Base-by-base conservation (phyloP, 768 basidiomycete genomes). In the Leccinum truebloodii region DNA sequence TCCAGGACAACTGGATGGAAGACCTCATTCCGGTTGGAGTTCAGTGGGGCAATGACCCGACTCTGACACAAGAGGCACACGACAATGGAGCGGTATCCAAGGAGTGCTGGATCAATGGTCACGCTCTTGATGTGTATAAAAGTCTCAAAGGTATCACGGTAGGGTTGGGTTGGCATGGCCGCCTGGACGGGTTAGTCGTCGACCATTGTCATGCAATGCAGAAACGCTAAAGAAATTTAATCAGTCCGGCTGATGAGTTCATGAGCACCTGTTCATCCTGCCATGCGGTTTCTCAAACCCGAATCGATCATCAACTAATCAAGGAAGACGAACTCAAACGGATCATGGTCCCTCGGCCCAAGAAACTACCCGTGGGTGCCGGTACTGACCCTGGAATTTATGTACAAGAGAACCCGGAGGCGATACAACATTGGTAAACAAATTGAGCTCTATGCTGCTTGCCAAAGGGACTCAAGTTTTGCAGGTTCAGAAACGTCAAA, bases 11-110 rank as follows among this genome's bases (percentile, higher is more conserved):
- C 4, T 18, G 22, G 54, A 39, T 46, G 54, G 4, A 50, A 10
- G 28, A 39, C 26, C 46, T 59, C 35, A 16, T 55, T 18, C 59
- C 46, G 14, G 9, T 57, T 49, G 59, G 58, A 37, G 3, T 55
- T 48, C 44, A 59, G 34, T 59, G 54, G 59, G 59, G 59, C 3
- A 59, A 59, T 22, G 54, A 59, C 32, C 44, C 24, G 20, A 37
- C 2, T 20, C 26, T 57, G 34, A 35, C 26, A 20, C 54, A 59
- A 28, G 6, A 20, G 5, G n/a, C 12, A 20, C 26, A 56, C 9
- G n/a, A 55, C 9, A 7, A 34, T 1, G 54, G 54, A 22, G 28
- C 20, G 3, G 3, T 28, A 3, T 59, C 58, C 28, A 34, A 55
- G 22, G 58, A 30, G 7, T 46, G 41, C 14, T 59, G 51, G 57